Conservation (phyloP, 805 yeast species). For the Komagataella phaffii region DNA sequence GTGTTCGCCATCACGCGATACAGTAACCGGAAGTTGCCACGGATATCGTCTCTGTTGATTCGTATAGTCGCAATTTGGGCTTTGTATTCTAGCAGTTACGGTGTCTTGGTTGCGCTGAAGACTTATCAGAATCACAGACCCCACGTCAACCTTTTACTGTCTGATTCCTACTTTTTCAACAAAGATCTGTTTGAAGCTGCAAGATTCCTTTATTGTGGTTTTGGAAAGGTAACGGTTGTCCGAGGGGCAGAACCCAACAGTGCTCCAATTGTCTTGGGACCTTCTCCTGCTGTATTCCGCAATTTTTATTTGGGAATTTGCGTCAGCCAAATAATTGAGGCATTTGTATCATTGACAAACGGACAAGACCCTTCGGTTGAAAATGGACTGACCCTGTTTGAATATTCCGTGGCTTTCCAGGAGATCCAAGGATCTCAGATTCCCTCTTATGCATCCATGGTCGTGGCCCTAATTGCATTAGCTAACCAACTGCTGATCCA, state of each 20-base stretch:
- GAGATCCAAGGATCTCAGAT: conserved; percentile 40
- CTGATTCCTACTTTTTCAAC: neutral
- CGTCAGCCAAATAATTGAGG: conserved; percentile 49
- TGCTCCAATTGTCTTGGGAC: conserved; percentile 18
- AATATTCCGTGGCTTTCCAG: conserved; percentile 64
- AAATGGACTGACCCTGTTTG: conserved; percentile 60
- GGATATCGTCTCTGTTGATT: conserved; percentile 16
- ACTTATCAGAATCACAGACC: conserved; percentile 7
- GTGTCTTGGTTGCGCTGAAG: conserved; percentile 19
- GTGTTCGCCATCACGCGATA: conserved; percentile 43
- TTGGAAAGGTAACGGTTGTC: conserved; percentile 9
- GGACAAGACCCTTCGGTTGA: conserved; percentile 48
- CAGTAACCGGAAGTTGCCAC: conserved; percentile 18
- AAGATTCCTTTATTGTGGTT: conserved; percentile 9
- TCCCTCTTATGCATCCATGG: conserved; percentile 40
- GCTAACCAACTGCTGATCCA: conserved; percentile 51
- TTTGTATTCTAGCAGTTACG: conserved; percentile 20
- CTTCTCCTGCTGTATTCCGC: conserved; percentile 42
- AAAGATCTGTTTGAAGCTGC: neutral
- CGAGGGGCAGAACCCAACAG: neutral
- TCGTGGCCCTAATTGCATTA: conserved; percentile 41
- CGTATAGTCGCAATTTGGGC: conserved; percentile 23
- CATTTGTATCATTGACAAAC: conserved; percentile 43
- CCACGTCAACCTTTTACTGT: conserved; percentile 4
- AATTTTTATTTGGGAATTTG: conserved; percentile 45